Conservation (phyloP, 352 stramenopile genomes). For the Phytophthora rubi region DNA sequence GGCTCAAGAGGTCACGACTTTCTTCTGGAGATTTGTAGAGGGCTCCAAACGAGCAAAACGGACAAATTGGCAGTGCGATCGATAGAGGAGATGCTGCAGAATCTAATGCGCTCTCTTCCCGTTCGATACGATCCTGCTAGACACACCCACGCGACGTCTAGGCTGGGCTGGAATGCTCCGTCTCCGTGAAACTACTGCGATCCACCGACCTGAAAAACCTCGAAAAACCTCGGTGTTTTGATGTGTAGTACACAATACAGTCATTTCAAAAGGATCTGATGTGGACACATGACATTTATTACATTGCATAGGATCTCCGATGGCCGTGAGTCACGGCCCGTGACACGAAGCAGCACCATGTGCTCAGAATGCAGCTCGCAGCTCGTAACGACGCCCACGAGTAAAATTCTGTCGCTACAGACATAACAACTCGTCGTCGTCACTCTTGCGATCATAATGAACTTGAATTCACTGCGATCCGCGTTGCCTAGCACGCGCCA, state of each 20-base stretch:
- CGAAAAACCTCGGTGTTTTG: conserved; percentile 23
- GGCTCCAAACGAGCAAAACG: not conserved
- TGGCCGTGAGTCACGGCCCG: not conserved
- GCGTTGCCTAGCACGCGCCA: not conserved
- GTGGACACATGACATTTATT: conserved; percentile 30
- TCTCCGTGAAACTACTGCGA: conserved; percentile 34
- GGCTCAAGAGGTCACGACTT: not conserved
- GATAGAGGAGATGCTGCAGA: conserved; percentile 21
- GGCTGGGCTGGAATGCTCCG: conserved; percentile 4
- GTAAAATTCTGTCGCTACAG: not conserved
- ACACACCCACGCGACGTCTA: conserved; percentile 17
- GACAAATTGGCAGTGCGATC: not conserved
- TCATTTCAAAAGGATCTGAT: not conserved
- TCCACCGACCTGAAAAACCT: conserved; percentile 42
- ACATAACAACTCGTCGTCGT: not conserved
- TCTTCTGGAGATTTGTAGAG: not conserved
- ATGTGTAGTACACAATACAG: conserved; percentile 4
- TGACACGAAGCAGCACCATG: conserved; percentile 23
- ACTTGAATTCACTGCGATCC: conserved; percentile 11
- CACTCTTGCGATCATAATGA: not conserved
- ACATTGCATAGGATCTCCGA: conserved; percentile 9
- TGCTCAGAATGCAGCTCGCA: conserved; percentile 6
- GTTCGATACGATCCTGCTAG: conserved; percentile 9
- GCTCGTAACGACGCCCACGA: not conserved
- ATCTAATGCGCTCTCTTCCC: conserved; percentile 11